Evolutionary conservation across 225 moss, liverwort and hornwort species (phyloP), one percentile per base, ranked within the genome.

Genomic region (Pseudoscleropodium purum): DNA sequence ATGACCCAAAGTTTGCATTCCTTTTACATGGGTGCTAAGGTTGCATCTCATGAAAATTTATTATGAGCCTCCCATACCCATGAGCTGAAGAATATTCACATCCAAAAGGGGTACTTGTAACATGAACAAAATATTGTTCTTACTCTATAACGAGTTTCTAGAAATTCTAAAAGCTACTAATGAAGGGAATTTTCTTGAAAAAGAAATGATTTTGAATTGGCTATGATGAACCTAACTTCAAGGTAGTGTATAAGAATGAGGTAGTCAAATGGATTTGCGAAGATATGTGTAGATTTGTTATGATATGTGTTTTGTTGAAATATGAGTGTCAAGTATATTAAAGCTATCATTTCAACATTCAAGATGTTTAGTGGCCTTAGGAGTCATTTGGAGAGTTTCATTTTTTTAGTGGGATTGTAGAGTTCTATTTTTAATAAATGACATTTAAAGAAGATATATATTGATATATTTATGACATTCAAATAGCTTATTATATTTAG

Each of bases 281-380:
- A 36, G 19, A 67, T 67, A 36, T 67, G 10, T 36, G 67, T 36
- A 10, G 19, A 6, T 67, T 19, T 67, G 10, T 10, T 67, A 36
- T 18, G 3, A 67, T 67, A 10, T 67, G 19, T 36, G 19, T 36
- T 67, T 67, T 67, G 10, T 36, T 36, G 36, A 36, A 69, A 69
- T 69, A n/a, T n/a, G 7, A n/a, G 2, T n/a, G 23, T 23, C 7
- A 13, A n/a, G 13, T 69, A n/a, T n/a, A n/a, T 54, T 54, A 17
- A n/a, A 11, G 4, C n/a, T 69, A n/a, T 69, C 3, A 23, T n/a
- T 11, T 21, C 0, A n/a, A 0, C 6, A 69, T 36, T 7, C 12
- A 69, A 0, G 4, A 70, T 7, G 4, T 39, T 25, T 25, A 25
- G 7, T 15, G 15, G 41, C 15, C 2, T 14, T 23, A 0, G 24